Base-by-base conservation (phyloP, 805 yeast species). In the Starmerella kuoi region DNA sequence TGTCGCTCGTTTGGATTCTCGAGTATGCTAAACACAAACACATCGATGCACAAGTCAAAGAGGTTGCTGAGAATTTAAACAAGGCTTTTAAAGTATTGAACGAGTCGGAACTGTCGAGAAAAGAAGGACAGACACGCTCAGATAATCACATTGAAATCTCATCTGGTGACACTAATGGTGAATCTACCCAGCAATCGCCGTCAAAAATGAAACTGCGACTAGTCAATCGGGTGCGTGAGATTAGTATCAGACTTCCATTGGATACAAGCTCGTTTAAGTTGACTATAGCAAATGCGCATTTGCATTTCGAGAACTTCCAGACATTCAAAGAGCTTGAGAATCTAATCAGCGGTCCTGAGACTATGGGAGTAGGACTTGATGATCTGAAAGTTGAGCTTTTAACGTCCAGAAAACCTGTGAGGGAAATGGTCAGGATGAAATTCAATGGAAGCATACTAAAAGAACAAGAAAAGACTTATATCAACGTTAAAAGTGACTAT, bases 1-100 rank as follows among this genome's bases (percentile, higher is more conserved):
- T 50, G 52, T 51, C 54, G 6, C 19, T 51, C 8, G 41, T 50
- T 2, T 47, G 54, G 55, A 20, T 51, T 3, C 38, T 51, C 5
- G 54, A 51, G 30, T 45, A 44, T 21, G 36, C 41, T 1, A 19
- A 23, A 2, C 47, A 50, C 5, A 39, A 39, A 2, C 43, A 37
- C 14, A 22, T 47, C 1, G 49, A 41, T 12, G 30, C 24, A n/a
- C 45, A 45, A 17, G 35, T 51, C 12, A 31, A 22, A 5, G 45
- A 50, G 14, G 18, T 49, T 3, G 22, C 37, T 8, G 36, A 33
- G 6, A 21, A 35, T 12, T 21, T 43, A 1, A 35, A 45, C 7
- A 20, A 27, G n/a, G 49, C 35, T n/a, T 22, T 45, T 12, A 38
- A 27, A 9, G 21, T 42, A 18, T 7, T 35, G 9, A 8, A 33